Evolutionary conservation across 805 yeast species (phyloP).

Genomic region (Hanseniaspora meyeri): DNA sequence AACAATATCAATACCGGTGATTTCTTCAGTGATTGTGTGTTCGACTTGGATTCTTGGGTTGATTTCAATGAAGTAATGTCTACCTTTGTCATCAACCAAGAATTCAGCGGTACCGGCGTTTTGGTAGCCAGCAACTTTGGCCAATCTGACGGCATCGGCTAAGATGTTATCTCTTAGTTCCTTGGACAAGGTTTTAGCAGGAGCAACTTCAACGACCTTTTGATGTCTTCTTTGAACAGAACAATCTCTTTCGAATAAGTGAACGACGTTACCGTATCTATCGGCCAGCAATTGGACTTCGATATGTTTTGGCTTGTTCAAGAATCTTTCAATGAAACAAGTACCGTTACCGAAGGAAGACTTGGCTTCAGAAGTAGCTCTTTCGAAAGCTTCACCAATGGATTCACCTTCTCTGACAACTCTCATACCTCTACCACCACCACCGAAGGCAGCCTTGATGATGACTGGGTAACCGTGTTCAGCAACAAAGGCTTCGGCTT

Average conservation of each 20-base stretch:
- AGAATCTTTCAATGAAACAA: slow-evolving; percentile 90
- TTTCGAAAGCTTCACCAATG: slow-evolving; percentile 76
- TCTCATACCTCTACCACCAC: slow-evolving; percentile 99
- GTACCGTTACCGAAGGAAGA: slow-evolving; percentile 98
- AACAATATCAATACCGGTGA: slow-evolving; percentile 93
- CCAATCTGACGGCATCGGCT: slow-evolving; percentile 87
- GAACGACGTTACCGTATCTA: slow-evolving; percentile 85
- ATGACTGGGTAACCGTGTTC: slow-evolving; percentile 90
- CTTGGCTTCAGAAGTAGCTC: slow-evolving; percentile 90
- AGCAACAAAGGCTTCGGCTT: slow-evolving; percentile 68
- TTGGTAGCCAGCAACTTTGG: slow-evolving; percentile 75
- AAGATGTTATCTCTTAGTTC: slow-evolving; percentile 82
- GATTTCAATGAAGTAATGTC: slow-evolving; percentile 95
- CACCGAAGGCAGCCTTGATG: slow-evolving; percentile 97
- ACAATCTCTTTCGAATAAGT: slow-evolving; percentile 93
- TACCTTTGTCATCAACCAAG: slow-evolving; percentile 79
- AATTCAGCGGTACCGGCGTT: slow-evolving; percentile 99
- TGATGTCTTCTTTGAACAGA: slow-evolving; percentile 99
- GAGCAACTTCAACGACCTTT: slow-evolving; percentile 96
- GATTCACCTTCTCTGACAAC: slow-evolving; percentile 95
- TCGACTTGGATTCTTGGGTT: slow-evolving; percentile 98
- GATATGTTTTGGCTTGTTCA: slow-evolving; percentile 92
- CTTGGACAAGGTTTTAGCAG: slow-evolving; percentile 79
- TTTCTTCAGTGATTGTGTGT: slow-evolving; percentile 97
- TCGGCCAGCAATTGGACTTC: slow-evolving; percentile 95